Base-by-base conservation (phyloP, 306 rosid genomes). In the Crataegus laevigata region DNA sequence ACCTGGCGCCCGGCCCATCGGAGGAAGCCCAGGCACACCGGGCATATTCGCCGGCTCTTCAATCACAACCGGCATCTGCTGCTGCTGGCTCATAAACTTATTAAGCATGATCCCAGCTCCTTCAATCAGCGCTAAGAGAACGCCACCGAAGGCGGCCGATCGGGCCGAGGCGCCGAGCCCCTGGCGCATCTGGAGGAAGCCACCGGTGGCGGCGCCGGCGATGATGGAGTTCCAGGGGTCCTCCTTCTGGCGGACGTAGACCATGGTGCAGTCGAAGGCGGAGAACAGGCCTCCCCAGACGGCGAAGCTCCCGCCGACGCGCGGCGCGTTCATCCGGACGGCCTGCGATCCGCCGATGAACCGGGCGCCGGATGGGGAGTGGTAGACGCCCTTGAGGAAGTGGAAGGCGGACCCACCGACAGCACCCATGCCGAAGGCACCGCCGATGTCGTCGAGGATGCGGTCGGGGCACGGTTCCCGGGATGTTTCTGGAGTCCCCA, bases 381-480 rank as follows among this genome's bases (percentile, higher is more conserved):
- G 89, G 88, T 88, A 88, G 64, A 89, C 59, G 0, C 96, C 98
- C 43, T 86, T 94, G 72, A 91, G 68, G 71, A 94, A 90, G 86
- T 94, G 96, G 75, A 81, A 94, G 66, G 93, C 96, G 17, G 97
- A 87, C 5, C 98, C 97, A 0, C 98, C 98, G 0, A 91, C 89
- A 1, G 94, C 96, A 3, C 98, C 98, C 98, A 91, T 94, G 26
- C 91, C 98, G 66, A 94, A 94, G 1, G 98, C 97, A 62, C 98
- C 97, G 72, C 98, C 97, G 8, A 87, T 38, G 77, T 91, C 97
- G 76, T 91, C 96, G 11, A 94, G 85, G 66, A 94, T 94, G 5
- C 96, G 92, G 59, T 94, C 96, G 0, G 98, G 96, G 76, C 97
- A 91, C 0, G 98, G 98, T 19, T 90, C 96, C 4, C 97, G 83